Conservation (phyloP, 345 rosid species). For the Erodium maritimum region DNA sequence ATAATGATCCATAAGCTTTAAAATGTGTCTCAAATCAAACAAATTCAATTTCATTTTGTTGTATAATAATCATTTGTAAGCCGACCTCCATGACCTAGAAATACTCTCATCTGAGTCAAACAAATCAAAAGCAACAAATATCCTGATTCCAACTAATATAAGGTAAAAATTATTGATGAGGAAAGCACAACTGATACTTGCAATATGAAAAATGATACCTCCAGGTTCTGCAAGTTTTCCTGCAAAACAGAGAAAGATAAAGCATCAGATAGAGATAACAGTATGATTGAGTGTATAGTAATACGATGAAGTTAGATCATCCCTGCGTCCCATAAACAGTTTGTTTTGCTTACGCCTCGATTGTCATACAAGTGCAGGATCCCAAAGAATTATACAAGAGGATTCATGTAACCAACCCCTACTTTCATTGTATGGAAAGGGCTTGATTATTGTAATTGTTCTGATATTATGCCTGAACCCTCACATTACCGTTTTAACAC, state of each 20-base stretch:
- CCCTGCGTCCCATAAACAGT: not conserved
- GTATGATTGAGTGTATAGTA: not conserved
- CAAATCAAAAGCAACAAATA: not conserved
- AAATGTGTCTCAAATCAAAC: too few relatives aligned
- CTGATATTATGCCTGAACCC: not conserved
- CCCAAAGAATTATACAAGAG: not conserved
- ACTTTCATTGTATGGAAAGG: not conserved
- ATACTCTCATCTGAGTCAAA: not conserved
- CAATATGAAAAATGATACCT: conserved; percentile 29
- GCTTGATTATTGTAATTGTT: not conserved
- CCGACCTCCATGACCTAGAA: not conserved
- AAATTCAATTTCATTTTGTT: too few relatives aligned
- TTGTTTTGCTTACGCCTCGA: not conserved
- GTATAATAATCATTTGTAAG: not conserved
- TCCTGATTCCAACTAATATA: not conserved
- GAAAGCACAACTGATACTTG: not conserved
- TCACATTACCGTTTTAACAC: not conserved
- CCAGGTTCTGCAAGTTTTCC: conserved; percentile 77
- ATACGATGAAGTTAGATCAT: not conserved
- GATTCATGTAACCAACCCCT: not conserved
- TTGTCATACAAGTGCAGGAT: not conserved
- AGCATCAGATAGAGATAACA: conserved; percentile 11
- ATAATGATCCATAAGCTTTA: too few relatives aligned
- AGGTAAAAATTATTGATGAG: not conserved
- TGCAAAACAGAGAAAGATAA: conserved; percentile 35